phyloP scores from a whole-genome alignment of 2,329 filamentous ascomycete species.

The Phaeosphaeriaceae sp. region DNA sequence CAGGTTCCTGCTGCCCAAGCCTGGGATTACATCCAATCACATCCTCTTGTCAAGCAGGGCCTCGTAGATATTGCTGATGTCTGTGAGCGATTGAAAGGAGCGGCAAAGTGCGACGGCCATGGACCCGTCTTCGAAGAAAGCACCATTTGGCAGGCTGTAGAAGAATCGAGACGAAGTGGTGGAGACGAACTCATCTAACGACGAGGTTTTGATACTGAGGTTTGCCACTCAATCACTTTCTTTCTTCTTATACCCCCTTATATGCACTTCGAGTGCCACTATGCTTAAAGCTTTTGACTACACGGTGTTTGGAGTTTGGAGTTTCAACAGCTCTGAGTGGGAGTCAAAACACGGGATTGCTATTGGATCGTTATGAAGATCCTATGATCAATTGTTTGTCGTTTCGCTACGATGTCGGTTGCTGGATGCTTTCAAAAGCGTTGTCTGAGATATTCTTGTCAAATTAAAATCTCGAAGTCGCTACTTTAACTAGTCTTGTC shows the following conservation, averaged over 20 bases:
- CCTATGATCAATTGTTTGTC: neutral
- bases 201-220: neutral
- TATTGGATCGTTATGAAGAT: no score
- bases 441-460: no score
- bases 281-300: neutral
- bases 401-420: no score
- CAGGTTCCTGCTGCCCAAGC: conserved; percentile 58
- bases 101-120: conserved; percentile 83
- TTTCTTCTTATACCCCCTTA: conserved; percentile 1
- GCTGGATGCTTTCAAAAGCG: no score
- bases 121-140: conserved; percentile 84
- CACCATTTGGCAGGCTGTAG: conserved; percentile 74
- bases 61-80: conserved; percentile 82
- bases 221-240: neutral
- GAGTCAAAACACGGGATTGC: no score
- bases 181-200: conserved; percentile 75
- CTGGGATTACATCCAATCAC: conserved; percentile 87
- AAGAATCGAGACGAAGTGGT: conserved; percentile 76
- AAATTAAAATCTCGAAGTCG: no score
- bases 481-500: no score
- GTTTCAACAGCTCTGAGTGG: neutral
- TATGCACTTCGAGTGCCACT: neutral
- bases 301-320: conserved; percentile 3
- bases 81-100: conserved; percentile 75
- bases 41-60: conserved; percentile 77